Percentiles rank a stretch among this genome's conserved stretches.
Conservation (phyloP, 1,139 yeast species). For the Yamadazyma atlantica region DNA sequence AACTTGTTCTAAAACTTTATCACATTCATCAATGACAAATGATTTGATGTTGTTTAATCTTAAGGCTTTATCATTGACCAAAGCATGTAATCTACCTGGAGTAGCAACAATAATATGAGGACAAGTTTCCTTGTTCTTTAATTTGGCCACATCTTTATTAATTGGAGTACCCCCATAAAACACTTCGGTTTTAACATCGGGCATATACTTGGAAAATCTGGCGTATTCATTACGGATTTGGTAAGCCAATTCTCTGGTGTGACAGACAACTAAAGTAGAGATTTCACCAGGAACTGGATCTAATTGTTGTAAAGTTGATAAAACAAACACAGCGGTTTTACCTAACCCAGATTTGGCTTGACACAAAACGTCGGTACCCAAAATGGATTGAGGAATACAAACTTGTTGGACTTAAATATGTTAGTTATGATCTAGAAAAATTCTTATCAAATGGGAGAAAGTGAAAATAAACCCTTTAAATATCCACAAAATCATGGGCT, state of each 20-base stretch:
- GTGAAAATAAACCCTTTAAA: conserved; percentile 1
- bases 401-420: conserved; percentile 80
- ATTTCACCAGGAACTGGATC: conserved; percentile 98
- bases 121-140: conserved; percentile 90
- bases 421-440: background rate
- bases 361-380: conserved; percentile 96
- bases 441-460: conserved; percentile 1
- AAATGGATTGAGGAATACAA: conserved; percentile 96
- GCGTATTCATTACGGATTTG: conserved; percentile 97
- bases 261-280: conserved; percentile 91
- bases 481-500: too few species aligned
- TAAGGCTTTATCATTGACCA: conserved; percentile 86
- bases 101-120: conserved; percentile 98
- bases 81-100: conserved; percentile 95
- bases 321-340: conserved; percentile 96
- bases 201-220: conserved; percentile 97
- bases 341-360: conserved; percentile 99
- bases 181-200: conserved; percentile 95
- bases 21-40: conserved; percentile 97
- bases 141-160: conserved; percentile 79
- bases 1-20: conserved; percentile 87
- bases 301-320: conserved; percentile 93
- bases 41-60: conserved; percentile 89
- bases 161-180: conserved; percentile 96
- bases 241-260: conserved; percentile 97